These are phyloP conservation scores for Pseudonitzschia multiseries DNA, from an alignment of 108 stramenopile species.

Conservation along the genomic window DNA sequence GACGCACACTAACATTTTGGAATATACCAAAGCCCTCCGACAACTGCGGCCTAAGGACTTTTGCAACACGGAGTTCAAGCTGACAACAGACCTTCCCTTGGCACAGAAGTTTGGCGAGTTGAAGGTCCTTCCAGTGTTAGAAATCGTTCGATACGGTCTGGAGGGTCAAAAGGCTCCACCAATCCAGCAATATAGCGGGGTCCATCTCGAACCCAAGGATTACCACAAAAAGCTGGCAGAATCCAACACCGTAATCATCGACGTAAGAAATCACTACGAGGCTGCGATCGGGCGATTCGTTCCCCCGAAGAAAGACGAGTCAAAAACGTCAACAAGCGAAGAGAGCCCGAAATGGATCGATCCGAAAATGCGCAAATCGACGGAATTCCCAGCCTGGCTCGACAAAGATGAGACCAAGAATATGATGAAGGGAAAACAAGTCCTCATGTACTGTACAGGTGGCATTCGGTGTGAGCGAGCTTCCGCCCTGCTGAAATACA, in stretches of 20 bases:
- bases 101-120: constrained; percentile 76
- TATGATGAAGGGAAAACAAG: constrained; percentile 82
- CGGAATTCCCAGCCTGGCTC: constrained; percentile 86
- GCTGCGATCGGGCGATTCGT: constrained; percentile 88
- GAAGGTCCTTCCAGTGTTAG: constrained; percentile 71
- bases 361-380: constrained; percentile 89
- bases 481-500: constrained; percentile 78
- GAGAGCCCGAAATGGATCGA: constrained; percentile 71
- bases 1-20: constrained; percentile 40
- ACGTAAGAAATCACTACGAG: constrained; percentile 61
- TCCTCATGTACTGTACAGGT: constrained; percentile 86
- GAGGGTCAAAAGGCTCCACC: constrained; percentile 66
- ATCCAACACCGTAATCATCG: constrained; percentile 85
- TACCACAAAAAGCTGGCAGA: constrained; percentile 81
- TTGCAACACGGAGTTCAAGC: constrained; percentile 81
- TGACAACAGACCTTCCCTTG: constrained; percentile 68
- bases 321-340: neutral
- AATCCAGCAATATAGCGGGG: constrained; percentile 62
- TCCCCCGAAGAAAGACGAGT: constrained; percentile 42
- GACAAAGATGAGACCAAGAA: constrained; percentile 73
- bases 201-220: constrained; percentile 81
- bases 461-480: constrained; percentile 91
- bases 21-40: constrained; percentile 63
- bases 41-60: constrained; percentile 61
- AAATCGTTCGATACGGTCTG: constrained; percentile 88